Evolutionary conservation across 129 eudicot species (phyloP), one percentile per base, ranked within the genome.

Genomic region (Lonicera japonica): DNA sequence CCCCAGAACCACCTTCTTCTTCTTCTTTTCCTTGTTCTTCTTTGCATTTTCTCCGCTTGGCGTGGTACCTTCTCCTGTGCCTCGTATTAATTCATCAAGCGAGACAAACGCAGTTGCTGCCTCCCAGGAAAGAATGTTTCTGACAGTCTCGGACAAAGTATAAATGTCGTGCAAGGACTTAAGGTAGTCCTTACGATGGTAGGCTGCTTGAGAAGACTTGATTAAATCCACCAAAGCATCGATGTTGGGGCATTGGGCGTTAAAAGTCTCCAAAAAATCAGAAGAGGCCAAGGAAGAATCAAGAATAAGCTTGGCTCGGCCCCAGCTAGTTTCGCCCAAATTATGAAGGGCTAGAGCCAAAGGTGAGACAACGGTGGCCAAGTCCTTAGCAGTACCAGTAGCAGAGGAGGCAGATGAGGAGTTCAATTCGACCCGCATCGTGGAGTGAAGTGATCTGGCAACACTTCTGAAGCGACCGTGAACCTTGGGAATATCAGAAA

Each of bases 401-500:
- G 65, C 70, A 14, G n/a, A n/a, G n/a, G n/a, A n/a, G n/a, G n/a
- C n/a, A n/a, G n/a, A n/a, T n/a, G n/a, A n/a, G 4, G 97, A 83
- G 56, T 83, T 89, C 77, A 86, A 62, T 57, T 69, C 74, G 7
- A 86, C 82, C 57, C 95, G 70, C 1, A 76, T 59, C 54, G 77
- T 73, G 0, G 82, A 76, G 63, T 84, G 98, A n/a, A 84, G 25
- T n/a, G 64, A 61, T 24, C 86, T 74, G 22, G 72, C 65, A 43
- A 65, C 60, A 51, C 77, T 86, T 71, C 98, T 80, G 57, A 92
- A 74, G 54, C 69, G 54, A n/a, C 96, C 98, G 50, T 87, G 94
- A n/a, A 68, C 55, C 11, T 45, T 55, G 1, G 91, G 88, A 59
- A 92, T 74, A 53, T 60, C 63, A 0, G 64, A 63, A 23, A 80